These are phyloP conservation scores for Epichloe uncinata DNA, from an alignment of 2,329 filamentous ascomycete genomes.

Conservation along the genomic window DNA sequence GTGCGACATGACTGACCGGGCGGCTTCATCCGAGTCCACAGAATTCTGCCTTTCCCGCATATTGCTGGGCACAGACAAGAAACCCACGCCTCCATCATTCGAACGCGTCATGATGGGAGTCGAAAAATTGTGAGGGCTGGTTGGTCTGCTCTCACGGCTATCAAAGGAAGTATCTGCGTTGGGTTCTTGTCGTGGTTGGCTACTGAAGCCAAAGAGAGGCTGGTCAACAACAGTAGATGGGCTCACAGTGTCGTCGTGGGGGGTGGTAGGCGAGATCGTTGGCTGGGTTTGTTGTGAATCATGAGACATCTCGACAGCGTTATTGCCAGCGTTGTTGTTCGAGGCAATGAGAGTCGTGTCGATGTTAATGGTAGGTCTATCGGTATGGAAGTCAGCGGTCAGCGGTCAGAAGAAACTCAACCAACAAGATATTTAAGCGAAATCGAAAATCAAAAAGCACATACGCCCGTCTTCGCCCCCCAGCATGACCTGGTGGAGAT, in stretches of 20 bases:
- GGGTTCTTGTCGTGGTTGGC: conserved; percentile 26
- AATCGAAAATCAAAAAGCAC: conserved; percentile 10
- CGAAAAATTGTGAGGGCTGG: conserved; percentile 61
- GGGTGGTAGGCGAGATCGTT: conserved; percentile 22
- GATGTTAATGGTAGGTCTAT: conserved; percentile 41
- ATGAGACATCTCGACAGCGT: conserved; percentile 17
- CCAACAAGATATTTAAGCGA: neutral
- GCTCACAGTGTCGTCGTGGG: conserved; percentile 26
- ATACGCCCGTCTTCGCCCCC: conserved; percentile 25
- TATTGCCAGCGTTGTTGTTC: conserved; percentile 12
- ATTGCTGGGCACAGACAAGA: conserved; percentile 50
- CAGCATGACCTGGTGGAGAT: conserved; percentile 7
- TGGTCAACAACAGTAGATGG: conserved; percentile 25
- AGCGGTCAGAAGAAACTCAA: neutral
- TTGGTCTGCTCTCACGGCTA: conserved; percentile 51
- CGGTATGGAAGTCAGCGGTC: neutral
- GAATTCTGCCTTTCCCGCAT: conserved; percentile 53
- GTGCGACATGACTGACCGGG: conserved; percentile 44
- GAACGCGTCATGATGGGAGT: conserved; percentile 36
- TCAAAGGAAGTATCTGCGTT: conserved; percentile 49
- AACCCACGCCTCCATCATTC: conserved; percentile 36
- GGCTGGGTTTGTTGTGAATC: conserved; percentile 6
- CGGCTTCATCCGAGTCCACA: conserved; percentile 51
- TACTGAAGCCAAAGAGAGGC: conserved; percentile 12
- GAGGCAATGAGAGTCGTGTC: conserved; percentile 32